Conservation (phyloP, 257 asterid genomes). For the Lavandula angustifolia region DNA sequence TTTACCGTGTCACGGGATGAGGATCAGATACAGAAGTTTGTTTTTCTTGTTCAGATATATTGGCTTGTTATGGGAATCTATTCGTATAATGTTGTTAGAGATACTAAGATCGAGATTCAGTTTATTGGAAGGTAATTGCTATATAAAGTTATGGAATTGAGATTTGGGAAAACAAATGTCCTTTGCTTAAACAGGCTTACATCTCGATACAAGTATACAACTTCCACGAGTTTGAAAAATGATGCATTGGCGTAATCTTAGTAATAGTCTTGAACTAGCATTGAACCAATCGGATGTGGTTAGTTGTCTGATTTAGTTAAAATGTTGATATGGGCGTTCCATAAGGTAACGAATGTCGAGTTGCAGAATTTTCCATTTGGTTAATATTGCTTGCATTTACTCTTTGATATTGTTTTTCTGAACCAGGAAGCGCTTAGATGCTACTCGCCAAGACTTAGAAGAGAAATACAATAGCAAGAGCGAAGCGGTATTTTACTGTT, state of each 20-base stretch:
- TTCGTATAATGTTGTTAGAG: neutral
- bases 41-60: conserved; percentile 24
- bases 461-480: conserved; percentile 90
- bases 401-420: conserved; percentile 8
- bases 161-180: neutral
- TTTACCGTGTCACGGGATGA: neutral
- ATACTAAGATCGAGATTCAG: neutral
- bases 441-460: conserved; percentile 83
- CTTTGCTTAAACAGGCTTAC: neutral
- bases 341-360: neutral
- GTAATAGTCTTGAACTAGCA: neutral
- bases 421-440: conserved; percentile 83
- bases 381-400: neutral
- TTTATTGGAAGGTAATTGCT: neutral
- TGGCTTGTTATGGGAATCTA: too few species aligned
- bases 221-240: neutral
- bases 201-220: neutral
- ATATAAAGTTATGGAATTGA: neutral
- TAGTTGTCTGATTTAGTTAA: conserved; percentile 2
- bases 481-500: conserved; percentile 68
- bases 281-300: neutral
- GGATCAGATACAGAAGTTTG: neutral
- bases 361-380: conserved; percentile 13
- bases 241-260: neutral
- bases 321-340: neutral